Conservation (phyloP, 495 filamentous ascomycete genomes). For the Tricharina praecox region DNA sequence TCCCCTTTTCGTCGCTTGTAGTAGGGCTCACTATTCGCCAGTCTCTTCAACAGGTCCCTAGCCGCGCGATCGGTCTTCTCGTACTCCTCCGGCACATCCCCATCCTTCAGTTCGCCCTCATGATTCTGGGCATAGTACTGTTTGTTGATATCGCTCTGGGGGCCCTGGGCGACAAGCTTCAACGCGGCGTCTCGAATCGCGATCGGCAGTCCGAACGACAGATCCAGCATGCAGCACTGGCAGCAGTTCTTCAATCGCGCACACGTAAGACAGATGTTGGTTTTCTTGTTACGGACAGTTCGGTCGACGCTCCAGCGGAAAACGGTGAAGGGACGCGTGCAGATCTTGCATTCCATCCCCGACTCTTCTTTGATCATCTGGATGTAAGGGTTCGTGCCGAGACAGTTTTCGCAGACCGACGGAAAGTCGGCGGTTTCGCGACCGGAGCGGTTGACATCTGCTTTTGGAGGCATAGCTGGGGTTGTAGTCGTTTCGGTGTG, state of each 20-base stretch:
- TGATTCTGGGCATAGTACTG: constrained; percentile 97
- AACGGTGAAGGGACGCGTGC: constrained; percentile 87
- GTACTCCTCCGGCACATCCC: constrained; percentile 66
- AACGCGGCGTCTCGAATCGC: constrained; percentile 88
- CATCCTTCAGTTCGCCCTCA: constrained; percentile 87
- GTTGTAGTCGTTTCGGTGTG: background rate
- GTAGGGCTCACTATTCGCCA: constrained; percentile 87
- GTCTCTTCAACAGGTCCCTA: constrained; percentile 61
- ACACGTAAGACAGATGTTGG: constrained; percentile 60
- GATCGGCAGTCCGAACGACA: constrained; percentile 86
- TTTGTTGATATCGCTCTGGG: constrained; percentile 75
- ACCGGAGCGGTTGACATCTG: constrained; percentile 88
- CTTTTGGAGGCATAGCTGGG: constrained; percentile 50
- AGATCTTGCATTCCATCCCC: constrained; percentile 67
- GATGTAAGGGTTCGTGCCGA: constrained; percentile 71
- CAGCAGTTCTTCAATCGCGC: constrained; percentile 75
- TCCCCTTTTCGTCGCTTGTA: constrained; percentile 55
- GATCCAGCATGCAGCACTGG: constrained; percentile 96
- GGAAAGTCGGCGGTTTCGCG: constrained; percentile 85
- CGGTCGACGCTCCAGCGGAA: constrained; percentile 85
- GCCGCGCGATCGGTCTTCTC: constrained; percentile 96
- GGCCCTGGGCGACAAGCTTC: constrained; percentile 89
- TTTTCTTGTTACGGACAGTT: constrained; percentile 52
- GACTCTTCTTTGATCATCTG: constrained; percentile 96
- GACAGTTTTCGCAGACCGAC: constrained; percentile 53